Evolutionary conservation across 2,329 filamentous ascomycete species (phyloP), one percentile per base, ranked within the genome.

Genomic region (Aspergillus novoparasiticus): DNA sequence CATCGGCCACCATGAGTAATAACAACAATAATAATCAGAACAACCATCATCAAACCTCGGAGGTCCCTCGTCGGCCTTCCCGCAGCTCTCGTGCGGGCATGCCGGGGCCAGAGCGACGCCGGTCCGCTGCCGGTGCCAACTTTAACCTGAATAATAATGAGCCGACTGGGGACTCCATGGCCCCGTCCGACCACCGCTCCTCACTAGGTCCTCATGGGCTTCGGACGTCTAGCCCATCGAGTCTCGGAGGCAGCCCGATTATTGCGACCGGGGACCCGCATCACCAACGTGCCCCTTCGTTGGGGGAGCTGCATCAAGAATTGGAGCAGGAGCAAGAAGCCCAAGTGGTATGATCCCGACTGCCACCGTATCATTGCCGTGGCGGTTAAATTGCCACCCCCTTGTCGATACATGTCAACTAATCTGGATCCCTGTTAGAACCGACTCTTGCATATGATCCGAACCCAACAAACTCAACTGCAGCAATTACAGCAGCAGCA

Each of bases 41-140:
- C 90, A 58, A 88, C 91, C 14, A 91, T 90, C 9, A 89, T 90
- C 94, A 94, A 75, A 90, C 91, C 32, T 87, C 91, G 58, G 86
- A 93, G 32, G 88, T 91, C 34, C 66, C 66, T 43, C 67, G 65
- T 58, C 76, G 78, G 53, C 73, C 76, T 5, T 79, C 80, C 23
- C 72, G 70, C 26, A 70, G 68, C 61, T 78, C 76, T 60, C 76
- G 73, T 66, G 71, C 72, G 66, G 76, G 75, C 57, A 69, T 74
- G 56, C 77, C 80, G 58, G 72, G 76, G 26, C 76, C 76, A 23
- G 80, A 82, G 60, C 76, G 80, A 39, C 78, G 80, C 63, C 76
- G 80, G n/a, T 82, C 80, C 34, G 72, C 72, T 32, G 76, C 77
- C 36, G 75, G 76, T 14, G 74, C 78, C 68, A 79, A 77, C 63